A percentile compares a stretch with the other conserved stretches of the same genome.
Evolutionary conservation across 805 yeast species (phyloP).

Genomic region (Danielia reshetovae): DNA sequence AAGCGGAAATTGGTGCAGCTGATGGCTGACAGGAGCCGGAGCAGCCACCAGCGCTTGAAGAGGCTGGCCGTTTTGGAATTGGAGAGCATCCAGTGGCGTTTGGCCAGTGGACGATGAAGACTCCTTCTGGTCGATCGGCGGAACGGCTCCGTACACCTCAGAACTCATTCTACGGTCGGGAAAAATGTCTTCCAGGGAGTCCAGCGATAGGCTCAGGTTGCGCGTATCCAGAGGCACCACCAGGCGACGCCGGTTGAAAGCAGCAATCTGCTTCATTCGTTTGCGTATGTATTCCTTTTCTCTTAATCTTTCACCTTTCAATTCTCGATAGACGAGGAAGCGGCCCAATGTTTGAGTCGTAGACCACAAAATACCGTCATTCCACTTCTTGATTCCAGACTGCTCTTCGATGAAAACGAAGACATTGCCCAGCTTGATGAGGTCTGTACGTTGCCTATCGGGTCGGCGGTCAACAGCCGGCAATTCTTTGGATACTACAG

Average conservation of each 20-base stretch:
- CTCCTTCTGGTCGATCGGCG: not conserved
- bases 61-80: too few species aligned
- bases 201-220: not conserved
- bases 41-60: constrained; percentile 44
- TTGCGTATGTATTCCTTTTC: constrained; percentile 44
- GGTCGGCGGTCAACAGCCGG: constrained; percentile 73
- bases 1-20: not conserved
- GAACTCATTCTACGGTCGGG: not conserved
- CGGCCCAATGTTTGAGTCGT: constrained; percentile 86
- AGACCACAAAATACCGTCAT: constrained; percentile 94
- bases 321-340: constrained; percentile 77
- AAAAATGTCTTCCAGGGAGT: not conserved
- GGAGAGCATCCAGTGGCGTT: too few species aligned
- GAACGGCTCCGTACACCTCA: not conserved
- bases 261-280: too few species aligned
- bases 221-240: not conserved
- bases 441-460: constrained; percentile 62
- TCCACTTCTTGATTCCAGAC: constrained; percentile 89
- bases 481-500: constrained; percentile 58
- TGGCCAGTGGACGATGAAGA: too few species aligned
- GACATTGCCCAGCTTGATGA: constrained; percentile 73
- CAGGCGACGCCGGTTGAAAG: not conserved
- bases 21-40: not conserved
- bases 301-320: constrained; percentile 33
- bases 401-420: constrained; percentile 81